Evolutionary conservation across 768 basidiomycete genomes (phyloP), one percentile per base, ranked within the genome.

Genomic region (Austroboletus festivus): DNA sequence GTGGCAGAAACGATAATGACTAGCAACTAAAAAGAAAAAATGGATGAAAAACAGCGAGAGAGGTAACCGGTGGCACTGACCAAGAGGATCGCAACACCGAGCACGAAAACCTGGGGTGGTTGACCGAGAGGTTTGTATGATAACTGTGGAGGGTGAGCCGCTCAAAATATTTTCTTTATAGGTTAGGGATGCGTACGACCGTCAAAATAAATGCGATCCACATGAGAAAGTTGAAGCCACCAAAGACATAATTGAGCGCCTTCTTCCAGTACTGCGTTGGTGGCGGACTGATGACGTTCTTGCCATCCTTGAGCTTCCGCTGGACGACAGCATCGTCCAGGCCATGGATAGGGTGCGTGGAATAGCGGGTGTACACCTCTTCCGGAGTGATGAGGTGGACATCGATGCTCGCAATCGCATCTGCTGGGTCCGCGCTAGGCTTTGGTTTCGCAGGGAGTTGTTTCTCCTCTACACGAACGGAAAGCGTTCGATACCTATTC

Each of bases 161-260:
- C 8, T 12, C 31, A n/a, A n/a, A 22, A 5, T 3, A 3, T 1
- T 1, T 13, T 24, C 2, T 21, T 4, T 19, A 19, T 13, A 13
- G 28, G 12, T 21, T 31, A n/a, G 33, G 40, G 20, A 18, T 5
- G 55, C 71, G 8, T 59, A 75, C 73, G 46, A 70, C 38, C 0
- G 72, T 73, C 34, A 74, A 59, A 38, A 80, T 69, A 48, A 77
- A 76, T 1, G 77, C 79, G 40, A 76, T 68, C 68, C 79, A 73
- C 64, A 82, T 75, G 38, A 82, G 63, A 42, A 72, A 72, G 46
- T 79, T 79, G 62, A 81, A 80, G 1, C 80, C 80, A 31, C 79
- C 77, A 47, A 82, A 77, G 39, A 81, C 53, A 49, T 79, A 81
- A 48, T 72, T 73, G 22, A 78, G 55, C 44, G 72, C 65, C 65